Percentiles rank a stretch among this genome's conserved stretches.
Conservation (phyloP, 257 asterid genomes). For the Verbascum thapsus region DNA sequence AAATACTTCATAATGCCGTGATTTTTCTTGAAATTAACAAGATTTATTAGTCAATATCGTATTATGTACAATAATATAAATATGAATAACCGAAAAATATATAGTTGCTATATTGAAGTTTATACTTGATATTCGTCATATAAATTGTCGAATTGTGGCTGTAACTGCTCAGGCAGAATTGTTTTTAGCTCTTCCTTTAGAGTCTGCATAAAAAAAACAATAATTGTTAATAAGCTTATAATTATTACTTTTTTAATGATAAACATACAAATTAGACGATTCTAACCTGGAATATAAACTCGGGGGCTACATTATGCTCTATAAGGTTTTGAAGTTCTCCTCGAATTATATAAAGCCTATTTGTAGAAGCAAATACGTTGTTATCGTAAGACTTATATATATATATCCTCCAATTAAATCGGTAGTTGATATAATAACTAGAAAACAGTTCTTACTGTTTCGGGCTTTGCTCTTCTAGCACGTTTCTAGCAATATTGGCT, state of each 20-base stretch:
- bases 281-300: slow-evolving; percentile 72
- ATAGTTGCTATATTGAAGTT: slow-evolving; percentile 7
- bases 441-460: slow-evolving; percentile 62
- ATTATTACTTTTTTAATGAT: background rate
- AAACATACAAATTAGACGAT: slow-evolving; percentile 11
- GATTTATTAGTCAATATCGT: slow-evolving; percentile 23
- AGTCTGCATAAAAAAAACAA: slow-evolving; percentile 48
- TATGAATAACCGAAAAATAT: background rate
- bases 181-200: slow-evolving; percentile 64
- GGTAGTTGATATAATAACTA: background rate
- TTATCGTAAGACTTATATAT: slow-evolving; percentile 25
- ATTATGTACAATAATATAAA: background rate
- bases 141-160: slow-evolving; percentile 50
- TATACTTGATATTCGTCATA: slow-evolving; percentile 63
- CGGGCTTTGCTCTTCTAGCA: slow-evolving; percentile 83
- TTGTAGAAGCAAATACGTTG: slow-evolving; percentile 17
- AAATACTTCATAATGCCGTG: slow-evolving; percentile 35
- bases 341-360: slow-evolving; percentile 70
- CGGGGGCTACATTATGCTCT: slow-evolving; percentile 78
- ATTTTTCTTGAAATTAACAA: slow-evolving; percentile 44
- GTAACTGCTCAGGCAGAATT: slow-evolving; percentile 54
- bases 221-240: slow-evolving; percentile 24
- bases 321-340: slow-evolving; percentile 80
- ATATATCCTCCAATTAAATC: slow-evolving; percentile 2
- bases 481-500: slow-evolving; percentile 63